phyloP scores from a whole-genome alignment of 176 grass and related monocot species.

The bread wheat (Triticum aestivum) region DNA sequence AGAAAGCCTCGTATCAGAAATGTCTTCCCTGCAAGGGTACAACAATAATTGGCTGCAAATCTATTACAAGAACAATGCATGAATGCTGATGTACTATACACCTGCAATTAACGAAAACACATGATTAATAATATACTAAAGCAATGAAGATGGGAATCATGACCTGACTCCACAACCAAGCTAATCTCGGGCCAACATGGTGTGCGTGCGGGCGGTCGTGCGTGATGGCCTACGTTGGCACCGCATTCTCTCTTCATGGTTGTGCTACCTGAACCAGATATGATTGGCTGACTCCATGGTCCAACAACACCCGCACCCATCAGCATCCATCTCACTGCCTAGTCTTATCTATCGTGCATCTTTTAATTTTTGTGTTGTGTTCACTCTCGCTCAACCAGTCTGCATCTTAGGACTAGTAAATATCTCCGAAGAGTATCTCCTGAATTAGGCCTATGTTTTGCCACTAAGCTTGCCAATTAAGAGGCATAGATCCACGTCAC shows the following conservation, averaged over 20 bases:
- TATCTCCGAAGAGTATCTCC: slow-evolving; percentile 21
- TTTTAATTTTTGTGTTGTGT: background rate
- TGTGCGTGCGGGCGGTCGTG: background rate
- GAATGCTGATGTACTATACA: too few relatives aligned
- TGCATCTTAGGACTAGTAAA: slow-evolving; percentile 2
- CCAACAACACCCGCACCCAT: background rate
- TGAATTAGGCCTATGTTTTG: background rate
- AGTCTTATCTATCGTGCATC: background rate
- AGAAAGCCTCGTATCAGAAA: background rate
- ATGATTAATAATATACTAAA: background rate
- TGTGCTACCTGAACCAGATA: background rate
- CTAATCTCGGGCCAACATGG: background rate
- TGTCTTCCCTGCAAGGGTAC: background rate
- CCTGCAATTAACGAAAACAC: background rate
- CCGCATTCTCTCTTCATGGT: background rate
- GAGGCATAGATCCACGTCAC: background rate
- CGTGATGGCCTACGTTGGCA: slow-evolving; percentile 5
- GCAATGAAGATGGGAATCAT: background rate
- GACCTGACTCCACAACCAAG: background rate
- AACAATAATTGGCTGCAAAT: background rate
- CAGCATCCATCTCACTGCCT: background rate
- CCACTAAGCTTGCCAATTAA: background rate
- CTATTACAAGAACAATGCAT: too few relatives aligned
- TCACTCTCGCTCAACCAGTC: background rate
- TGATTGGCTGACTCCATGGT: background rate